phyloP scores from a whole-genome alignment of 2,329 filamentous ascomycete genomes.

The Alternaria brassicae region DNA sequence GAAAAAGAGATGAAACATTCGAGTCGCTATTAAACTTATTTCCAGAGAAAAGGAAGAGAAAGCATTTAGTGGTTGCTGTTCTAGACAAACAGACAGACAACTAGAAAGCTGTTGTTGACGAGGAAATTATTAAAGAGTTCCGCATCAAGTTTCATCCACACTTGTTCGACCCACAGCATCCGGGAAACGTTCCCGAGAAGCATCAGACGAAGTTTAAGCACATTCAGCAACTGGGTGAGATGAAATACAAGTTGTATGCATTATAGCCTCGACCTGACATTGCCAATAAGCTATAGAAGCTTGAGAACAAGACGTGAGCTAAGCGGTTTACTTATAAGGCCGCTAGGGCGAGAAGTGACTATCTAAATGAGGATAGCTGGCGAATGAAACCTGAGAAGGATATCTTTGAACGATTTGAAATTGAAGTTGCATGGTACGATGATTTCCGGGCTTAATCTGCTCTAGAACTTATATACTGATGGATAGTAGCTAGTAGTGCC shows the following conservation, averaged over 20 bases:
- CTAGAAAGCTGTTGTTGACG: not conserved
- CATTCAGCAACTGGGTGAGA: slow-evolving; percentile 20
- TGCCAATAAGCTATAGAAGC: slow-evolving; percentile 18
- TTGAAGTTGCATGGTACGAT: slow-evolving; percentile 28
- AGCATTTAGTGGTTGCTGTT: not conserved
- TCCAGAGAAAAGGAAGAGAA: not conserved
- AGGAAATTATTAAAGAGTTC: not conserved
- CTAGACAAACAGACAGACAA: not conserved
- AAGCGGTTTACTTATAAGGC: not conserved
- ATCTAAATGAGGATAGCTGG: slow-evolving; percentile 24
- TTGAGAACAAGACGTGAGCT: slow-evolving; percentile 18
- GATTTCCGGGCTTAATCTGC: slow-evolving; percentile 11
- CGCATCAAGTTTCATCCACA: slow-evolving; percentile 2
- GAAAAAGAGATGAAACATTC: not conserved
- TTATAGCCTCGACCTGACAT: slow-evolving; percentile 9
- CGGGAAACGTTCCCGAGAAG: slow-evolving; percentile 11
- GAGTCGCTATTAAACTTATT: not conserved
- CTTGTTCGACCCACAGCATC: not conserved
- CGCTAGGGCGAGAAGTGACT: not conserved
- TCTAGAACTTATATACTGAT: not conserved
- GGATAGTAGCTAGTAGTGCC: not conserved
- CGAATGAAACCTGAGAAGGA: slow-evolving; percentile 14
- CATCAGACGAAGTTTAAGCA: slow-evolving; percentile 20
- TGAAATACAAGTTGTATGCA: slow-evolving; percentile 13
- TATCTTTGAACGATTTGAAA: slow-evolving; percentile 27